A percentile compares a stretch with the other conserved stretches of the same genome.
phyloP scores from a whole-genome alignment of 2,329 filamentous ascomycete species.

The Leptographium radiaticola region DNA sequence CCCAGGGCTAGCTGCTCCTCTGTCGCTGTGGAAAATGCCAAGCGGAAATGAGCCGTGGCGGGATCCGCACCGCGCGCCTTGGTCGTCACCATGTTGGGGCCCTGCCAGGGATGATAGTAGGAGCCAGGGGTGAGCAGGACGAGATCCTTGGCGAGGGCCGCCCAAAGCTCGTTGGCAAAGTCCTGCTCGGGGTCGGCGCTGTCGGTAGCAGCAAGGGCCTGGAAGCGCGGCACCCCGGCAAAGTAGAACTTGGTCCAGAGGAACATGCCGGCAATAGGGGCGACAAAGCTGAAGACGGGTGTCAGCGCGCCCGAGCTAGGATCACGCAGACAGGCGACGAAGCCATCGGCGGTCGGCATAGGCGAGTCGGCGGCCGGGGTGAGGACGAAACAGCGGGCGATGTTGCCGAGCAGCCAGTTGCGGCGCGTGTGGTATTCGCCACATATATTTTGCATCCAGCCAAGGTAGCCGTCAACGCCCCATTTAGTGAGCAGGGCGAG shows the following conservation, averaged over 20 bases:
- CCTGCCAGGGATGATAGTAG: slow-evolving; percentile 20
- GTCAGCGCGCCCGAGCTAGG: neutral
- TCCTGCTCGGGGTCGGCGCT: slow-evolving; percentile 13
- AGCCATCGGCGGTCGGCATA: slow-evolving; percentile 8
- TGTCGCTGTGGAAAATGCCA: slow-evolving; percentile 17
- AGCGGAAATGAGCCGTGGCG: slow-evolving; percentile 14
- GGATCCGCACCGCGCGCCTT: slow-evolving; percentile 14
- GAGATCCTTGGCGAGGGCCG: slow-evolving; percentile 9
- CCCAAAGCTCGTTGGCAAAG: slow-evolving; percentile 13
- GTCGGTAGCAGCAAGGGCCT: neutral
- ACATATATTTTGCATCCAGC: slow-evolving; percentile 59
- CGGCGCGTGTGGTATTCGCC: slow-evolving; percentile 54
- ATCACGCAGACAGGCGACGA: slow-evolving; percentile 12
- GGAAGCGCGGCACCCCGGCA: neutral
- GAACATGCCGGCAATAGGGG: slow-evolving; percentile 20
- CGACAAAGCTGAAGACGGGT: slow-evolving; percentile 18
- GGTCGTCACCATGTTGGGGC: slow-evolving; percentile 14
- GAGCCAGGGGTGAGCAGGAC: slow-evolving; percentile 18
- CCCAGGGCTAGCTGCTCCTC: slow-evolving; percentile 10
- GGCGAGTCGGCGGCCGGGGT: slow-evolving; percentile 11
- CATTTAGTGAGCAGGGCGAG: slow-evolving; percentile 39
- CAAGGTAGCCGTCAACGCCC: slow-evolving; percentile 61
- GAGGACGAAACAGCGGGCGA: slow-evolving; percentile 12
- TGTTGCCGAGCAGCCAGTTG: slow-evolving; percentile 50
- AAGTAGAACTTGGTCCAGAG: slow-evolving; percentile 20